These are phyloP conservation scores for Lactarius sanguifluus DNA, from an alignment of 768 basidiomycete genomes.

Conservation along the genomic window DNA sequence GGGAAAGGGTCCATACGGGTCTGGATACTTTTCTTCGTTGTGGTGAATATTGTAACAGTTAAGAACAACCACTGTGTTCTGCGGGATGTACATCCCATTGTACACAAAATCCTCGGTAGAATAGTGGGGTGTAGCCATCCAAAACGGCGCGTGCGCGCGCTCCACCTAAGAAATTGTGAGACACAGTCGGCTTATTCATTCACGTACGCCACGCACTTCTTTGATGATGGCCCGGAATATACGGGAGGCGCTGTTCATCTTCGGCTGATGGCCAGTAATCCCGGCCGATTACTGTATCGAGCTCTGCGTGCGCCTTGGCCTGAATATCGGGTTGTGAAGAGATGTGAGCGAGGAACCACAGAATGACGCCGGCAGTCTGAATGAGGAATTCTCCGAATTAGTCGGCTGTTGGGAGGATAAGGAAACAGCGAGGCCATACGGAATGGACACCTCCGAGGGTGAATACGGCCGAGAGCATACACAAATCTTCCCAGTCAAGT, in stretches of 20 bases:
- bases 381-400: neutral
- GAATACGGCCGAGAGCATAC: slow-evolving; percentile 39
- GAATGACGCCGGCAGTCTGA: slow-evolving; percentile 39
- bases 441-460: slow-evolving; percentile 40
- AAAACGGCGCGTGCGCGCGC: slow-evolving; percentile 34
- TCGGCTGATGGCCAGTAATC: slow-evolving; percentile 31
- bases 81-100: slow-evolving; percentile 36
- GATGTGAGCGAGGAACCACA: slow-evolving; percentile 36
- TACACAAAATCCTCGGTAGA: slow-evolving; percentile 37
- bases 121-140: slow-evolving; percentile 36
- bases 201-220: slow-evolving; percentile 28
- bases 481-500: slow-evolving; percentile 37
- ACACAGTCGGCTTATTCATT: neutral
- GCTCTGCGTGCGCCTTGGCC: slow-evolving; percentile 34
- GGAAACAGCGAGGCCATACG: slow-evolving; percentile 7
- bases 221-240: slow-evolving; percentile 35
- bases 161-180: slow-evolving; percentile 28
- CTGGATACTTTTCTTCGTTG: slow-evolving; percentile 40
- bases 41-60: slow-evolving; percentile 35
- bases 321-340: slow-evolving; percentile 34
- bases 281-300: slow-evolving; percentile 33
- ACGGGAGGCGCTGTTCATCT: slow-evolving; percentile 33
- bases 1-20: slow-evolving; percentile 39
- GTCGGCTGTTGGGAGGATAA: neutral
- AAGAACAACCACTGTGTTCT: slow-evolving; percentile 33